These are phyloP conservation scores for Logfia minima DNA, from an alignment of 129 eudicot species.

Conservation along the genomic window DNA sequence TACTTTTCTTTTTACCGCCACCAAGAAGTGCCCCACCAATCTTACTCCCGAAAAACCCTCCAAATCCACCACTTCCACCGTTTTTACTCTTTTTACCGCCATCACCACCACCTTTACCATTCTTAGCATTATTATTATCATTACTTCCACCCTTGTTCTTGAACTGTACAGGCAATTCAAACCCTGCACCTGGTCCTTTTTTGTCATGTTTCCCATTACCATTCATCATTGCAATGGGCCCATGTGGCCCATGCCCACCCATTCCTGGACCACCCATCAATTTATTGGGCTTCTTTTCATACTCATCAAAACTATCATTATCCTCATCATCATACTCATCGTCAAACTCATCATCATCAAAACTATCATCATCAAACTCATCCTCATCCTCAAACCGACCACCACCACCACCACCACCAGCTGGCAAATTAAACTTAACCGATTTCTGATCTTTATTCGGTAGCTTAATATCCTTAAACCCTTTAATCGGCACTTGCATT, in stretches of 20 bases:
- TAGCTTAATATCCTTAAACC: constrained; percentile 51
- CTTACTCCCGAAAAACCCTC: constrained; percentile 33
- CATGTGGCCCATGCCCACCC: constrained; percentile 48
- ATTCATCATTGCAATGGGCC: constrained; percentile 51
- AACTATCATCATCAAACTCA: constrained; percentile 57
- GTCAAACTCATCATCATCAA: constrained; percentile 45
- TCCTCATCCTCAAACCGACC: constrained; percentile 41
- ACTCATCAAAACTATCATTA: constrained; percentile 49
- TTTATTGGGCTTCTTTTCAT: constrained; percentile 42
- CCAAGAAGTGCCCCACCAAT: constrained; percentile 30
- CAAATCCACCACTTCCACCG: constrained; percentile 36
- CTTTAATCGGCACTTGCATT: constrained; percentile 44
- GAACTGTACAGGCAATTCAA: constrained; percentile 45
- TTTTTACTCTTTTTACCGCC: constrained; percentile 35
- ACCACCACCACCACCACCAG: constrained; percentile 30
- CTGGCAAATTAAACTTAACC: constrained; percentile 66
- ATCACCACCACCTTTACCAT: constrained; percentile 40
- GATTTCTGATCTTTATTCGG: constrained; percentile 62
- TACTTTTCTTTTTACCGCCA: constrained; percentile 46
- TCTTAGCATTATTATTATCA: constrained; percentile 34
- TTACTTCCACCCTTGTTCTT: constrained; percentile 53
- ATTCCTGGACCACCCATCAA: constrained; percentile 38
- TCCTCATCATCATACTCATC: constrained; percentile 61
- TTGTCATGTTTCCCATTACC: constrained; percentile 43
- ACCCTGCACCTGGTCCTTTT: constrained; percentile 63